phyloP scores from a whole-genome alignment of 1,284 basidiomycete genomes.

The Sporisorium reilianum region DNA sequence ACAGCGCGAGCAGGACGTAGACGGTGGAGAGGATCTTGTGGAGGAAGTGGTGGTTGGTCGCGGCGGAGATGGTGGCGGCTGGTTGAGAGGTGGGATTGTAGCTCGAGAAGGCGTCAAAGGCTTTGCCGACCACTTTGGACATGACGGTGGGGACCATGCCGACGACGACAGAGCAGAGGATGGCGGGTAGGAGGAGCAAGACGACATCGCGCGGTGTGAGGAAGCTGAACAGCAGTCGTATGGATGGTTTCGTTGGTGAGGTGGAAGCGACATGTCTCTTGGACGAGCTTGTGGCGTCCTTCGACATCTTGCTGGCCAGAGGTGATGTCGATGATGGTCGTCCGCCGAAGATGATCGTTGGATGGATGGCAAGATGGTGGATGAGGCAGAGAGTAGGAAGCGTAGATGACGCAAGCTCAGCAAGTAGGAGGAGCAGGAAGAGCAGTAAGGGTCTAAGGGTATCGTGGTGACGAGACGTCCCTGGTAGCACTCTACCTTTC shows the following conservation, averaged over 20 bases:
- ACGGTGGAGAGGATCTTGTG: slow-evolving; percentile 72
- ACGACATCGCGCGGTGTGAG: slow-evolving; percentile 43
- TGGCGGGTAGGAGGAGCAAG: slow-evolving; percentile 76
- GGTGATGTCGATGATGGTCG: not conserved
- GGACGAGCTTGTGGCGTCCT: not conserved
- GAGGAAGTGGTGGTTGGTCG: slow-evolving; percentile 75
- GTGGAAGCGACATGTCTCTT: not conserved
- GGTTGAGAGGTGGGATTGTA: slow-evolving; percentile 73
- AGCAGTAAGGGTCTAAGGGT: too few species aligned
- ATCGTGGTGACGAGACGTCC: too few species aligned
- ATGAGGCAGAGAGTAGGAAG: not conserved
- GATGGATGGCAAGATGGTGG: not conserved
- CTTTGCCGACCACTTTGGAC: slow-evolving; percentile 87
- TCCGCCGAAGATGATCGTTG: not conserved
- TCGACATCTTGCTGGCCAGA: not conserved
- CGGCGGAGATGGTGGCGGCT: slow-evolving; percentile 68
- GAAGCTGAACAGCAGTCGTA: slow-evolving; percentile 55
- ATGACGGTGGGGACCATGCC: slow-evolving; percentile 90
- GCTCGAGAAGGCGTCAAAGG: slow-evolving; percentile 81
- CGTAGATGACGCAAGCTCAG: too few species aligned
- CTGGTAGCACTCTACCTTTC: too few species aligned
- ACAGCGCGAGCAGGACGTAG: slow-evolving; percentile 80
- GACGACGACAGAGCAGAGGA: slow-evolving; percentile 77
- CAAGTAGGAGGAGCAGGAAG: too few species aligned
- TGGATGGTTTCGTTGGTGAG: slow-evolving; percentile 24